These are phyloP conservation scores for Acacia concinna DNA, from an alignment of 331 rosid genomes.

Conservation along the genomic window DNA sequence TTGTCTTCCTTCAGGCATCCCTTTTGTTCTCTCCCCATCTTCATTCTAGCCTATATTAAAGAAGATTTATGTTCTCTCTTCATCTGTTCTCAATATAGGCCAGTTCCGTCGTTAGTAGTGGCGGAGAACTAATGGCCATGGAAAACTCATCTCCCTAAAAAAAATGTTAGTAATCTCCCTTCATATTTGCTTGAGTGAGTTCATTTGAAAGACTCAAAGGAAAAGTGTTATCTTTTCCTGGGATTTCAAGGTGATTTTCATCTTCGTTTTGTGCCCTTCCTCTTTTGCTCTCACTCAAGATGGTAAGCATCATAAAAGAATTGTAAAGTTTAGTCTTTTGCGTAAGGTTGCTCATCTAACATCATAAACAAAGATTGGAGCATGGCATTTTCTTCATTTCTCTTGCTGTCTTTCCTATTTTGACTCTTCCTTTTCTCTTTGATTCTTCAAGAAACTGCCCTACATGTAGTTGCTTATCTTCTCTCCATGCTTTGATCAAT, in stretches of 20 bases:
- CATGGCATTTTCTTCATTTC: neutral
- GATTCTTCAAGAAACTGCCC: conserved; percentile 66
- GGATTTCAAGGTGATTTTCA: conserved; percentile 42
- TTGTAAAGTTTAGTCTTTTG: neutral
- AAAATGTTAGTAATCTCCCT: too few species aligned
- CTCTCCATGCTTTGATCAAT: too few species aligned
- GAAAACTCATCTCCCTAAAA: too few species aligned
- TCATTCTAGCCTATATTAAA: too few species aligned
- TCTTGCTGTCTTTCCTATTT: neutral
- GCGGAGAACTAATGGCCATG: too few species aligned
- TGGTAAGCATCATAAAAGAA: conserved; percentile 40
- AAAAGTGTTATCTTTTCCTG: conserved; percentile 41
- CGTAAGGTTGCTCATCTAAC: conserved; percentile 1
- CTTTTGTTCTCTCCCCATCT: too few species aligned
- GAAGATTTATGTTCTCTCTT: too few species aligned
- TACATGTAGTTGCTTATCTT: too few species aligned
- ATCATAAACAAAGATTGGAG: neutral
- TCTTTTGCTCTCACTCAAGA: conserved; percentile 64
- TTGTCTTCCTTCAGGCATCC: too few species aligned
- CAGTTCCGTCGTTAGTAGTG: too few species aligned
- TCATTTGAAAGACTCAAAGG: conserved; percentile 16
- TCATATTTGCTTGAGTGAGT: too few species aligned
- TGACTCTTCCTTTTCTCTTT: conserved; percentile 12
- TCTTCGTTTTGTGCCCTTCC: conserved; percentile 33
- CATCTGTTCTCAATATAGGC: too few species aligned